A percentile compares a stretch with the other conserved stretches of the same genome.
Conservation (phyloP, 2,329 filamentous ascomycete genomes). For the Colletotrichum sp. region DNA sequence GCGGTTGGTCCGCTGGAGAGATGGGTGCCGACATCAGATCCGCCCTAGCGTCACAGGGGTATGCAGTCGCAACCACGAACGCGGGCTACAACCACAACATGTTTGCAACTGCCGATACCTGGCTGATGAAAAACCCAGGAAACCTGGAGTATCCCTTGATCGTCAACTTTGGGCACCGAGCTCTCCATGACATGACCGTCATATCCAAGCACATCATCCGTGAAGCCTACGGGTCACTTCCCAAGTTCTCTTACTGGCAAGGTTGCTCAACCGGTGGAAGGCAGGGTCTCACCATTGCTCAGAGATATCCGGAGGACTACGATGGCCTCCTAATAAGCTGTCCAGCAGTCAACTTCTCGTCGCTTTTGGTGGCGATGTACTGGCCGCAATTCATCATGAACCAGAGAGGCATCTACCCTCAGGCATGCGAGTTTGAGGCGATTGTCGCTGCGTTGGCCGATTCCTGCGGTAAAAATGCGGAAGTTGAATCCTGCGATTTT, state of each 20-base stretch:
- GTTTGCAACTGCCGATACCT: background rate
- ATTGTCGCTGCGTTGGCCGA: constrained; percentile 34
- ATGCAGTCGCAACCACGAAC: constrained; percentile 25
- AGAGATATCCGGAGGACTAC: constrained; percentile 61
- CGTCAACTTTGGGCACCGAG: background rate
- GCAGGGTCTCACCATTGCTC: constrained; percentile 59
- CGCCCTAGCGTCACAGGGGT: constrained; percentile 38
- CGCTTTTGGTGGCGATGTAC: background rate
- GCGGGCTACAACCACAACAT: constrained; percentile 21
- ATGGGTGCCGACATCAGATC: background rate
- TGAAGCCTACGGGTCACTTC: constrained; percentile 45
- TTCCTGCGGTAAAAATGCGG: constrained; percentile 45
- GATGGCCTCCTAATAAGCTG: constrained; percentile 59
- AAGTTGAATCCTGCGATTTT: background rate
- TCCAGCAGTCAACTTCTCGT: constrained; percentile 38
- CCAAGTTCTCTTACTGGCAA: constrained; percentile 54
- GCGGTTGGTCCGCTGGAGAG: constrained; percentile 29
- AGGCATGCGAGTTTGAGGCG: constrained; percentile 34
- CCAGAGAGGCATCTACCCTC: background rate
- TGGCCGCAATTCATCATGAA: background rate
- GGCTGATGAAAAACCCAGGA: constrained; percentile 20
- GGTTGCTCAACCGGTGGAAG: constrained; percentile 66
- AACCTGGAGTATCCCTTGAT: background rate
- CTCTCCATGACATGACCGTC: constrained; percentile 38
- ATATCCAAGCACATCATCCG: constrained; percentile 51